Percentiles rank a stretch among this genome's conserved stretches.
phyloP scores from a whole-genome alignment of 306 rosid species.

The Ziziphus jujuba region DNA sequence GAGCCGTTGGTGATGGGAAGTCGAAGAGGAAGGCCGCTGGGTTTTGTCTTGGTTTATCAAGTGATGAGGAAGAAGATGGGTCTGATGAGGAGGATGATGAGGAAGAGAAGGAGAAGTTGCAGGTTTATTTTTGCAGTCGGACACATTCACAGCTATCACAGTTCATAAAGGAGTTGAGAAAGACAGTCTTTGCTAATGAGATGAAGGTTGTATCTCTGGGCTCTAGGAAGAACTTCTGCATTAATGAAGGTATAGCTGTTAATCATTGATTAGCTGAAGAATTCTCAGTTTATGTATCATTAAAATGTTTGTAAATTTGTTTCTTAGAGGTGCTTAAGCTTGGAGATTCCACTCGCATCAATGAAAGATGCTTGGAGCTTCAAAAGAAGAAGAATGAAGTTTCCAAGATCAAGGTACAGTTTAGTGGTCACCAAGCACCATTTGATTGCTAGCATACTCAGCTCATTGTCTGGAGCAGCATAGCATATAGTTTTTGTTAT shows the following conservation, averaged over 20 bases:
- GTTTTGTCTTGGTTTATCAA: constrained; percentile 50
- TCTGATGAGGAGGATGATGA: constrained; percentile 44
- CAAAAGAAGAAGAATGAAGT: constrained; percentile 71
- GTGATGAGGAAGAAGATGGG: constrained; percentile 59
- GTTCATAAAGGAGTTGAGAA: constrained; percentile 77
- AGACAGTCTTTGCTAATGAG: constrained; percentile 64
- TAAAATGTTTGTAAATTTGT: constrained; percentile 21
- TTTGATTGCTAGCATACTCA: too few relatives aligned
- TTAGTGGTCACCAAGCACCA: too few relatives aligned
- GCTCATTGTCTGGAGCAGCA: not conserved
- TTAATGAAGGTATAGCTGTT: constrained; percentile 63
- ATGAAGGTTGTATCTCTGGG: constrained; percentile 73
- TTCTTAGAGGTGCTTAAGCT: constrained; percentile 66
- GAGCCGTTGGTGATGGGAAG: constrained; percentile 24
- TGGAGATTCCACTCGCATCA: constrained; percentile 62
- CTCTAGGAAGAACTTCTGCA: constrained; percentile 86
- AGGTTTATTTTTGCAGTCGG: constrained; percentile 86
- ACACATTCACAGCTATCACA: constrained; percentile 97
- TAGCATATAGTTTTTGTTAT: not conserved
- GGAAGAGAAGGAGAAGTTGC: constrained; percentile 41
- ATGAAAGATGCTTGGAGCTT: constrained; percentile 88
- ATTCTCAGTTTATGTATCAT: constrained; percentile 15
- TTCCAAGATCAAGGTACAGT: constrained; percentile 63
- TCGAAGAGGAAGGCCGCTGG: constrained; percentile 61
- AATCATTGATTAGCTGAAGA: constrained; percentile 3